These are phyloP conservation scores for Candida ponderosae DNA, from an alignment of 805 yeast genomes.

Conservation along the genomic window DNA sequence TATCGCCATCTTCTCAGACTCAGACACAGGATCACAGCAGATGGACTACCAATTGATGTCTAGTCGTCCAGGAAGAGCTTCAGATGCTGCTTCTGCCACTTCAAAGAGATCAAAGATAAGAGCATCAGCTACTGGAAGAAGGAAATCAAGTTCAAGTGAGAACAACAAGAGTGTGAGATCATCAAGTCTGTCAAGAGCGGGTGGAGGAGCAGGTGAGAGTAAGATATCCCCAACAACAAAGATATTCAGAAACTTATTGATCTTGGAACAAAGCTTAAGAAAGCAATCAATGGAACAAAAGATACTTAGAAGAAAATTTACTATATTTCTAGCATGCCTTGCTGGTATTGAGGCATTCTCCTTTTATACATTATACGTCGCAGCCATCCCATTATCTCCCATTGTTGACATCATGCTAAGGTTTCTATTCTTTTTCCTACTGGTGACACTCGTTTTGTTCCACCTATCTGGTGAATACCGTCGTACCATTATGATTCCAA, in stretches of 20 bases:
- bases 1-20: conserved; percentile 19
- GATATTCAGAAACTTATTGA: conserved; percentile 72
- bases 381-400: conserved; percentile 32
- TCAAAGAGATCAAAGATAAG: conserved; percentile 2
- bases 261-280: conserved; percentile 79
- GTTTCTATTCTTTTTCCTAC: conserved; percentile 50
- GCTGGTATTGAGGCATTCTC: conserved; percentile 32
- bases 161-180: conserved; percentile 16
- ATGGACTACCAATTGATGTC: not conserved
- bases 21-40: conserved; percentile 19
- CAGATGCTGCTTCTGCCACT: no score
- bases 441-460: conserved; percentile 67
- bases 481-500: conserved; percentile 75
- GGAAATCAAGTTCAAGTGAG: conserved; percentile 19
- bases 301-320: conserved; percentile 42
- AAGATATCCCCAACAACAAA: conserved; percentile 49
- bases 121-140: conserved; percentile 7
- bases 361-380: conserved; percentile 28
- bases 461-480: conserved; percentile 86
- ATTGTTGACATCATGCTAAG: conserved; percentile 31
- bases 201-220: conserved; percentile 7
- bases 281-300: conserved; percentile 73
- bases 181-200: conserved; percentile 10
- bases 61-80: not conserved
- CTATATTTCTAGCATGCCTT: conserved; percentile 30